These are phyloP conservation scores for Pythium chondricola DNA, from an alignment of 352 stramenopile species.

Conservation along the genomic window DNA sequence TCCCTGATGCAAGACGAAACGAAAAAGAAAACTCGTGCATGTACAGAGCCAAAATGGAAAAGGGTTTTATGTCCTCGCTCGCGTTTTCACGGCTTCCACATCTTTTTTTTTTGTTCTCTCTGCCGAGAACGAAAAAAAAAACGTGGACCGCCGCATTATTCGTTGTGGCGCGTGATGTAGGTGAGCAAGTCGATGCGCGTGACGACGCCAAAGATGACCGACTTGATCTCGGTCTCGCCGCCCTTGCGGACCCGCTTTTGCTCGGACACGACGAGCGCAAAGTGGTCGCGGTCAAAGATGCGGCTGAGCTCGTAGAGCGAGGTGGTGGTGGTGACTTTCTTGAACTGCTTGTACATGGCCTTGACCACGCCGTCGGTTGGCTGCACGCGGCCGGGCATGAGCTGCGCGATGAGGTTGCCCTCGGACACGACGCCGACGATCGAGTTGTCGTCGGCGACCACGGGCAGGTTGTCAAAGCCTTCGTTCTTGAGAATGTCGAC, in stretches of 20 bases:
- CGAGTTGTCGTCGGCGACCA: slow-evolving; percentile 77
- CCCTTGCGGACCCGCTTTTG: slow-evolving; percentile 88
- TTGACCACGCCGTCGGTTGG: slow-evolving; percentile 84
- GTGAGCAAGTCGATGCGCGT: slow-evolving; percentile 95
- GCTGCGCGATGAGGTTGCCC: slow-evolving; percentile 91
- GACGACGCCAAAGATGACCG: slow-evolving; percentile 93
- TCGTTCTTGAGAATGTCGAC: slow-evolving; percentile 93
- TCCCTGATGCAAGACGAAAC: no score
- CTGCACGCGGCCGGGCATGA: slow-evolving; percentile 86
- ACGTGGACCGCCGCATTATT: no score
- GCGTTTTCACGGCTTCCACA: no score
- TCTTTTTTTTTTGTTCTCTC: no score
- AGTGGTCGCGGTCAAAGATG: slow-evolving; percentile 96
- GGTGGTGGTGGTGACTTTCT: slow-evolving; percentile 88
- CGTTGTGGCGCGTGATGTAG: slow-evolving; percentile 84
- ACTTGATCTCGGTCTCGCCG: slow-evolving; percentile 65
- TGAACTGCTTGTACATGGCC: slow-evolving; percentile 96
- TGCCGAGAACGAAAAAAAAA: no score
- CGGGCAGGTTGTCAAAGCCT: slow-evolving; percentile 78
- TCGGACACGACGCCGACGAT: slow-evolving; percentile 95
- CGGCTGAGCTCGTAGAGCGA: slow-evolving; percentile 88
- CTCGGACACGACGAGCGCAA: slow-evolving; percentile 92
- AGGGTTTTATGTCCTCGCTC: no score
- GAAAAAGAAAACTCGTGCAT: no score
- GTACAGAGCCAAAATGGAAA: no score